Conservation (phyloP, 306 rosid species). For the Prunus padus region DNA sequence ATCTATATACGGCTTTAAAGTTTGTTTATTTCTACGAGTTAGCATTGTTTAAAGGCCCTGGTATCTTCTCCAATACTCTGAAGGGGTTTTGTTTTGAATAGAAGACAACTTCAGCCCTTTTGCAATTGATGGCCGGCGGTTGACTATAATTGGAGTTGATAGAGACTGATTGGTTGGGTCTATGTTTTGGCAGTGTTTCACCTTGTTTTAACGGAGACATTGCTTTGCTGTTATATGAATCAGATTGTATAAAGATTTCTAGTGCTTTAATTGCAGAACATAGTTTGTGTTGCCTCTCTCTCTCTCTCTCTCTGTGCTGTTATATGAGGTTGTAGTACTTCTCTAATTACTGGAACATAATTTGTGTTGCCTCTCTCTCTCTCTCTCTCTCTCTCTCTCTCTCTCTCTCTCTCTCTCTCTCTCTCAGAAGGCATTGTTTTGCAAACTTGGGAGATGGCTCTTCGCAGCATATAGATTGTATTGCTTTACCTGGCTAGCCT, state of each 20-base stretch:
- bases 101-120: background rate
- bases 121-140: background rate
- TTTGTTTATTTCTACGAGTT: background rate
- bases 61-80: background rate
- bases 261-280: background rate
- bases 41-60: background rate
- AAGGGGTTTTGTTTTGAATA: background rate
- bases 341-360: too few relatives aligned
- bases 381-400: too few relatives aligned
- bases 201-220: conserved; percentile 10
- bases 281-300: background rate
- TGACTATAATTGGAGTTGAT: background rate
- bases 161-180: background rate
- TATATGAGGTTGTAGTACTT: background rate
- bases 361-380: too few relatives aligned
- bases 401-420: too few relatives aligned
- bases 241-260: background rate
- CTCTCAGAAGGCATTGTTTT: too few relatives aligned
- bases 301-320: background rate
- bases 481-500: too few relatives aligned
- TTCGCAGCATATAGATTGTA: too few relatives aligned
- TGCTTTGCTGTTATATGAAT: background rate
- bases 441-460: too few relatives aligned
- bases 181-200: background rate
- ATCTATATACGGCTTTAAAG: background rate